These are phyloP conservation scores for Ehretia macrophylla DNA, from an alignment of 257 asterid genomes.

Conservation along the genomic window DNA sequence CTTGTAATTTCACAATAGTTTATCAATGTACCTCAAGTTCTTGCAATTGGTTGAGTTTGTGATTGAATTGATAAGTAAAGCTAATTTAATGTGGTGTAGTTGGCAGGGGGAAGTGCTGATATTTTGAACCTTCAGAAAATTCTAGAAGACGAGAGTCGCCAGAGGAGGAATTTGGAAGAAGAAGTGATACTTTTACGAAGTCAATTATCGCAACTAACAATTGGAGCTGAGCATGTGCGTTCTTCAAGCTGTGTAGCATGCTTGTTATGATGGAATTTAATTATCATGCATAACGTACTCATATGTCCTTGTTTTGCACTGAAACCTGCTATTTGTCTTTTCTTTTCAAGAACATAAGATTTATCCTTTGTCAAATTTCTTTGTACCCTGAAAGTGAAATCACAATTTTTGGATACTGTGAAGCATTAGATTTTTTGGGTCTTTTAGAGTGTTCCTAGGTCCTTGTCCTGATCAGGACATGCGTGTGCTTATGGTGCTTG, in stretches of 20 bases:
- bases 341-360: too few relatives aligned
- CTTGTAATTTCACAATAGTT: constrained; percentile 11
- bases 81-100: constrained; percentile 41
- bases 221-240: constrained; percentile 75
- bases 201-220: constrained; percentile 64
- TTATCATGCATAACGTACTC: not conserved
- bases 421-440: too few relatives aligned
- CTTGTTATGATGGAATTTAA: constrained; percentile 5
- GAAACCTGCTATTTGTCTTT: too few relatives aligned
- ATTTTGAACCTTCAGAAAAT: constrained; percentile 54
- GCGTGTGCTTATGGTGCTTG: too few relatives aligned
- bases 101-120: constrained; percentile 62
- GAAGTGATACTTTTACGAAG: constrained; percentile 73
- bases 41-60: constrained; percentile 16
- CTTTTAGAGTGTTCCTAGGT: too few relatives aligned
- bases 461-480: too few relatives aligned
- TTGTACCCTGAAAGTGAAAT: too few relatives aligned
- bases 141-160: constrained; percentile 74
- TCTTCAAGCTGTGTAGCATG: constrained; percentile 2
- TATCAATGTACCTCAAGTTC: not conserved
- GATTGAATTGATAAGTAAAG: constrained; percentile 26
- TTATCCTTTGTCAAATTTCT: too few relatives aligned
- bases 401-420: too few relatives aligned
- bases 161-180: constrained; percentile 88
- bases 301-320: too few relatives aligned